A percentile compares a stretch with the other conserved stretches of the same genome.
These are phyloP conservation scores for Melampsora larici-populina DNA, from an alignment of 1,284 basidiomycete genomes.

Conservation along the genomic window DNA sequence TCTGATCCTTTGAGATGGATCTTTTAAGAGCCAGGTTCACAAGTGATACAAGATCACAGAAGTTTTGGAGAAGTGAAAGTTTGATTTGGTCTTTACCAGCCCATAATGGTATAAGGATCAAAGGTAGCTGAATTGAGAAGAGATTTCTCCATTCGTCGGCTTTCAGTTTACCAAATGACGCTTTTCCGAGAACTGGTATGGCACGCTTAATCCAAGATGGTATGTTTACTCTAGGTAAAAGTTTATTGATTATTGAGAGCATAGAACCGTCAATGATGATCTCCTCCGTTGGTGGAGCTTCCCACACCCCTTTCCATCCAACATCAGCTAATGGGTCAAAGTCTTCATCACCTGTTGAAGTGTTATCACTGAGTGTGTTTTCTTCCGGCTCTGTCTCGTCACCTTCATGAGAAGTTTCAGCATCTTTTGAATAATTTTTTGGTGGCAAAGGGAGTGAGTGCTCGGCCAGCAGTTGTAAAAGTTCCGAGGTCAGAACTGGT, in stretches of 20 bases:
- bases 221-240: neutral
- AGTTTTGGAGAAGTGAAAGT: neutral
- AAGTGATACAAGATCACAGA: neutral
- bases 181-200: neutral
- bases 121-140: neutral
- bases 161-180: neutral
- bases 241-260: neutral
- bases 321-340: neutral
- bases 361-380: neutral
- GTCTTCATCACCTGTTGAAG: too few relatives aligned
- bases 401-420: too few relatives aligned
- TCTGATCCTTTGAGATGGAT: neutral
- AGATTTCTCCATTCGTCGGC: neutral
- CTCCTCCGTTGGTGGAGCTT: neutral
- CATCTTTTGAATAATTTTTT: neutral
- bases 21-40: conserved; percentile 15
- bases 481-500: neutral
- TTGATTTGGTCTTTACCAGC: neutral
- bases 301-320: neutral
- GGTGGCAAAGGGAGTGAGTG: neutral
- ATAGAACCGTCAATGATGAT: neutral
- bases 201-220: neutral
- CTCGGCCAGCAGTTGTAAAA: neutral
- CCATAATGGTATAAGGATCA: too few relatives aligned
- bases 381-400: too few relatives aligned